Evolutionary conservation across 2,329 filamentous ascomycete genomes (phyloP), one percentile per base, ranked within the genome.

Genomic region (Diplodia seriata): DNA sequence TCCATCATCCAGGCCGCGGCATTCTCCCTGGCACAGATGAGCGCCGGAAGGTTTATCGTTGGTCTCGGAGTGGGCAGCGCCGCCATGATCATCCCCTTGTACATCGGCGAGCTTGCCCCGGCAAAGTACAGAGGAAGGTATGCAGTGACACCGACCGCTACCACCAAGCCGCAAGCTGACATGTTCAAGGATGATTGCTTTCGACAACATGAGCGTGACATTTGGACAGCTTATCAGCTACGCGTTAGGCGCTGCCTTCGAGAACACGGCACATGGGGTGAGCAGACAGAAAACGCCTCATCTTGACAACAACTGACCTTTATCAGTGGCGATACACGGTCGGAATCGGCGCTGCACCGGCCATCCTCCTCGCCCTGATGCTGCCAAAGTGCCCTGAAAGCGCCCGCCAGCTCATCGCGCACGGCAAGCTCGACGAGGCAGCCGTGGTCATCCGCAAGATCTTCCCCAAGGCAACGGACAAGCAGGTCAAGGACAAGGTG

Each of bases 321-420:
- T 15, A 18, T 3, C 4, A 54, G 55, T 77, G 74, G 49, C 72
- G 75, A 7, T 67, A 68, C 12, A 80, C 80, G 64, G 71, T 79
- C 7, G 77, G 75, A 8, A 73, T 80, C 20, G 77, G 77, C 63
- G 77, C 74, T 15, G 71, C 74, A 18, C 78, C 78, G 23, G 75
- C 78, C 7, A 74, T 80, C 36, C 61, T 78, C 2, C 76, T 80
- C 6, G 76, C 71, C 36, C 68, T 69, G n/a, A 74, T 79, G 3
- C 71, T 79, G 9, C 73, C 74, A 29, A 70, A 75, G n/a, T 78
- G 76, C 65, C 78, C 78, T 0, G 77, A 75, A 56, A 77, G 76
- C 18, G 78, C 78, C 14, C 74, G 78, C 26, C 78, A 79, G 73
- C 74, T 80, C 51, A 76, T 80, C 71, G 78, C 77, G 72, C 75